Conservation (phyloP, 2,329 filamentous ascomycete species). For the Fusarium longipes region DNA sequence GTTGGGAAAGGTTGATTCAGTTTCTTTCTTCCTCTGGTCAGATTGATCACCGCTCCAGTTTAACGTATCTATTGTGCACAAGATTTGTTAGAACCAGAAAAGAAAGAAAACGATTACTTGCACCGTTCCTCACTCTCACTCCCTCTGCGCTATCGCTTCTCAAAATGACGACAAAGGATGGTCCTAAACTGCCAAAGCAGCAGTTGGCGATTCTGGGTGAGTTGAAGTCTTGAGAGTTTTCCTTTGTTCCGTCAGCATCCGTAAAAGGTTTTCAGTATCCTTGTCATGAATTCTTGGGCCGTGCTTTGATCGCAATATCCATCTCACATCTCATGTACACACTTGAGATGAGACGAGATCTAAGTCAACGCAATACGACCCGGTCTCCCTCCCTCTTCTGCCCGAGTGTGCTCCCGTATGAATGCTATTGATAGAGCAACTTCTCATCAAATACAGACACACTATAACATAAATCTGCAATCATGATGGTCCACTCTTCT, state of each 20-base stretch:
- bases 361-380: neutral
- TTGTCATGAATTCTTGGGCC: neutral
- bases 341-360: neutral
- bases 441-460: conserved; percentile 40
- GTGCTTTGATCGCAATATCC: conserved; percentile 3
- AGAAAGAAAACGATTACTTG: conserved; percentile 10
- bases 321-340: neutral
- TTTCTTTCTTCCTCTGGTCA: neutral
- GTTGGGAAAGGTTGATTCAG: conserved; percentile 1
- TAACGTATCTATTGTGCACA: neutral
- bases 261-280: neutral
- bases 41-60: neutral
- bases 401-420: neutral
- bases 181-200: conserved; percentile 76
- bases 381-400: neutral
- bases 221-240: conserved; percentile 40
- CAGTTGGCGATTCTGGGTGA: conserved; percentile 83
- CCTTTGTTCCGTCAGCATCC: neutral
- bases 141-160: conserved; percentile 21
- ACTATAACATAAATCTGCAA: conserved; percentile 6
- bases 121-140: conserved; percentile 3
- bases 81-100: conserved; percentile 1
- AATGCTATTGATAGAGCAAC: conserved; percentile 6
- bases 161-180: conserved; percentile 43
- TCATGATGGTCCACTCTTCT: conserved; percentile 28